Conservation (phyloP, 2,329 filamentous ascomycete species). For the Fusarium kyushuense region DNA sequence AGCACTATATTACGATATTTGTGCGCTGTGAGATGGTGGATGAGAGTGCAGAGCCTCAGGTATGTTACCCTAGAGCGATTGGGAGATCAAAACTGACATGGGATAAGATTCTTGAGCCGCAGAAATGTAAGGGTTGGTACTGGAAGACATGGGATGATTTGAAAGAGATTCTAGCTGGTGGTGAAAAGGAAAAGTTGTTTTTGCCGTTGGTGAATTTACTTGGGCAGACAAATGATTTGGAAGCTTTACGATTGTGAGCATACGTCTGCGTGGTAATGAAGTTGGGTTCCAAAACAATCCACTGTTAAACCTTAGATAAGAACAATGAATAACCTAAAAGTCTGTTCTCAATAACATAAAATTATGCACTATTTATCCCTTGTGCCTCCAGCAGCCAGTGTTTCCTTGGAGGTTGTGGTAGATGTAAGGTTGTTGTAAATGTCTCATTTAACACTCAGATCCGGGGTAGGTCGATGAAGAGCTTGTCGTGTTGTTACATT, state of each 20-base stretch:
- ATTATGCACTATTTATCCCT: background rate
- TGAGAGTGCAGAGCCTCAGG: conserved; percentile 63
- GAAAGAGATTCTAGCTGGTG: conserved; percentile 40
- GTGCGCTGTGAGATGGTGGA: conserved; percentile 66
- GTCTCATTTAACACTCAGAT: background rate
- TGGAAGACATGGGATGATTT: conserved; percentile 63
- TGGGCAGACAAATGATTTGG: conserved; percentile 39
- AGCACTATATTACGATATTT: conserved; percentile 82
- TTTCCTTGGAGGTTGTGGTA: background rate
- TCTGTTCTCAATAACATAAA: background rate
- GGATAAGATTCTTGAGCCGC: conserved; percentile 57
- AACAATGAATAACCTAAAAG: background rate
- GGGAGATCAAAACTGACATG: conserved; percentile 1
- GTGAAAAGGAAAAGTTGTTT: conserved; percentile 48
- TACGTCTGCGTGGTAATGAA: background rate
- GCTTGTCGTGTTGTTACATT: background rate
- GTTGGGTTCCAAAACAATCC: too few relatives aligned
- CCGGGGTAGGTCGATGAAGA: background rate
- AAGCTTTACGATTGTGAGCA: conserved; percentile 26
- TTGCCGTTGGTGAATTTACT: conserved; percentile 51
- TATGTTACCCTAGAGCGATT: conserved; percentile 52
- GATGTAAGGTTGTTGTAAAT: background rate
- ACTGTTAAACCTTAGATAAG: background rate
- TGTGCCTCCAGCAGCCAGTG: accelerated
- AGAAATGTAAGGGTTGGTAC: conserved; percentile 65